Evolutionary conservation across 2,329 filamentous ascomycete species (phyloP).

Genomic region (Aspergillus candidus): DNA sequence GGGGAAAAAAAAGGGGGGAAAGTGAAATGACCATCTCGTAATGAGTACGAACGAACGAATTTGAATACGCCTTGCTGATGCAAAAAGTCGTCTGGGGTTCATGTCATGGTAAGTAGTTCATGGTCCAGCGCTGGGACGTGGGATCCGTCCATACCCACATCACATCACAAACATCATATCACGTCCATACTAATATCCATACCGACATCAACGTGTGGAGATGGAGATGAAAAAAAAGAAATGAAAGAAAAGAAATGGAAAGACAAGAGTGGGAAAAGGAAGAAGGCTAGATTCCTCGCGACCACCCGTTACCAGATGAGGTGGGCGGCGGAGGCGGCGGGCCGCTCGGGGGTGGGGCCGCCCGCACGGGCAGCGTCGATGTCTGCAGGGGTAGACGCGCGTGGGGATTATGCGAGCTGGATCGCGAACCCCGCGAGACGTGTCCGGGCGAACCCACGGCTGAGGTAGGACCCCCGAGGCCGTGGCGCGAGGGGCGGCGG

Average conservation of each 20-base stretch:
- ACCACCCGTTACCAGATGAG: constrained; percentile 22
- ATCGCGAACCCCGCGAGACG: constrained; percentile 35
- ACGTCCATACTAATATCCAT: no score
- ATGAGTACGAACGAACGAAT: constrained; percentile 3
- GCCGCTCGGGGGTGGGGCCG: constrained; percentile 52
- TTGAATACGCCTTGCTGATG: constrained; percentile 19
- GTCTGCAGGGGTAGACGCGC: constrained; percentile 38
- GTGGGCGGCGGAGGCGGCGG: constrained; percentile 54
- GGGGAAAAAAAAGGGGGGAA: not conserved
- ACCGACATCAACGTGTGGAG: not conserved
- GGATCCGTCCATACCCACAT: no score
- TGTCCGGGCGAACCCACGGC: constrained; percentile 34
- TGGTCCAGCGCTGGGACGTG: not conserved
- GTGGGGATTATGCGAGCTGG: constrained; percentile 34
- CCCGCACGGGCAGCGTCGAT: constrained; percentile 60
- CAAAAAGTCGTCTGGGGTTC: constrained; percentile 14
- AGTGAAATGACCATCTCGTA: constrained; percentile 1
- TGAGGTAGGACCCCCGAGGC: constrained; percentile 31
- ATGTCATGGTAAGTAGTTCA: constrained; percentile 6
- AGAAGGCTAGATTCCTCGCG: constrained; percentile 5
- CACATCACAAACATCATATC: no score
- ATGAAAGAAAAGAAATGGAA: not conserved
- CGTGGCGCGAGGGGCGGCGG: constrained; percentile 24
- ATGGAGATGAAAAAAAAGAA: constrained; percentile 1
- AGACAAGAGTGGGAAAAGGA: not conserved